These are phyloP conservation scores for Saccharomyces kudriavzevii DNA, from an alignment of 805 yeast species.

Conservation along the genomic window DNA sequence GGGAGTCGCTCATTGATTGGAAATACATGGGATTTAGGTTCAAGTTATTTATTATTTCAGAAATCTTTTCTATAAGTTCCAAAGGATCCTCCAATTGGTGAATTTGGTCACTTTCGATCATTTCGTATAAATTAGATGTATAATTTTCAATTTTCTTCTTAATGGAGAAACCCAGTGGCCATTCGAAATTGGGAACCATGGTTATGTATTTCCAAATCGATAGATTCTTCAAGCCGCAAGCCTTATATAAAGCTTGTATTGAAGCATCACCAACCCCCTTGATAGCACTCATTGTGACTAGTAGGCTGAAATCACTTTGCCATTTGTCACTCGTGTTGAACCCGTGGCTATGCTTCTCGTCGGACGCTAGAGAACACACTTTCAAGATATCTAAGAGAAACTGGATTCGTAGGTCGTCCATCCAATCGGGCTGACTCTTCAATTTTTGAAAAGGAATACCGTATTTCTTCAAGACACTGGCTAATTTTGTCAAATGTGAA, in stretches of 20 bases:
- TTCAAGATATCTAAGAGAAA: constrained; percentile 43
- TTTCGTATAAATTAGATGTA: constrained; percentile 14
- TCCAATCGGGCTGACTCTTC: constrained; percentile 46
- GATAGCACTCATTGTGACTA: constrained; percentile 19
- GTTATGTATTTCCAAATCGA: constrained; percentile 24
- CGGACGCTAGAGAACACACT: constrained; percentile 20
- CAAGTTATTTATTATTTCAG: constrained; percentile 29
- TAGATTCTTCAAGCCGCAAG: constrained; percentile 5
- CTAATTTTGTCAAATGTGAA: constrained; percentile 36
- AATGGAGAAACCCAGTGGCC: constrained; percentile 11
- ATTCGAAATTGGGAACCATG: constrained; percentile 5
- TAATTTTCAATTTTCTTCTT: constrained; percentile 26
- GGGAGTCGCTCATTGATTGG: constrained; percentile 18
- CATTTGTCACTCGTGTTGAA: constrained; percentile 1
- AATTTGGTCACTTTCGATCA: constrained; percentile 7
- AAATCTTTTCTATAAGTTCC: constrained; percentile 30
- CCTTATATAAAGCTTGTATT: constrained; percentile 16
- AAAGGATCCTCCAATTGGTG: constrained; percentile 27
- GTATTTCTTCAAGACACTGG: constrained; percentile 32
- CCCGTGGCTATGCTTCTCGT: constrained; percentile 2
- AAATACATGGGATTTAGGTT: constrained; percentile 23
- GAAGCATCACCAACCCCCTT: constrained; percentile 21
- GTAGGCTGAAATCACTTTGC: constrained; percentile 23
- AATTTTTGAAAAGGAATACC: constrained; percentile 40
- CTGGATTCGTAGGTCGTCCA: constrained; percentile 29